A percentile compares a stretch with the other conserved stretches of the same genome.
phyloP scores from a whole-genome alignment of 768 basidiomycete genomes.

The Psilocybe tampanensis region DNA sequence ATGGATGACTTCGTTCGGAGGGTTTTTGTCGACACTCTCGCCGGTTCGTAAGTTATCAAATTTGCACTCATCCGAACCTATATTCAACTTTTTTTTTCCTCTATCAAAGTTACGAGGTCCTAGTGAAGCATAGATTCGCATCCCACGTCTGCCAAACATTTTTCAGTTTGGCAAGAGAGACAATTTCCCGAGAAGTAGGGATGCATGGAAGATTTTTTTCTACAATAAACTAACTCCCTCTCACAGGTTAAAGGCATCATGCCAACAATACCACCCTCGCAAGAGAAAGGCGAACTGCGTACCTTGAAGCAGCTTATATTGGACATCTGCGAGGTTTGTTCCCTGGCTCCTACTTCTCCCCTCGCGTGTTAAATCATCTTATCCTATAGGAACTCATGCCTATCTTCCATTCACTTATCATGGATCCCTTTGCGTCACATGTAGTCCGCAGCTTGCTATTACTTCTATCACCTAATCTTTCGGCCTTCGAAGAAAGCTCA shows the following conservation, averaged over 20 bases:
- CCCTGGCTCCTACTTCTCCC: slow-evolving; percentile 1
- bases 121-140: slow-evolving; percentile 84
- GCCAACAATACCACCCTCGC: slow-evolving; percentile 45
- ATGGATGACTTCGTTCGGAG: slow-evolving; percentile 97
- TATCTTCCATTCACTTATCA: slow-evolving; percentile 61
- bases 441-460: slow-evolving; percentile 80
- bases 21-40: slow-evolving; percentile 85
- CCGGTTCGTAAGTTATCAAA: slow-evolving; percentile 74
- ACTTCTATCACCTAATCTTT: slow-evolving; percentile 68
- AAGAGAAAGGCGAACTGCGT: slow-evolving; percentile 67
- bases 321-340: slow-evolving; percentile 63
- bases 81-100: background rate
- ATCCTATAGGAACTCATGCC: slow-evolving; percentile 72
- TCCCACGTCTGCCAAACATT: slow-evolving; percentile 96
- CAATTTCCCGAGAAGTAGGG: slow-evolving; percentile 68
- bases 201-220: background rate
- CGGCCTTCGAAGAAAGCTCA: slow-evolving; percentile 36
- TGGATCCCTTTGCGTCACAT: slow-evolving; percentile 91
- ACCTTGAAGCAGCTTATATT: slow-evolving; percentile 64
- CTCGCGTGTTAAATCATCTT: background rate
- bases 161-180: slow-evolving; percentile 64
- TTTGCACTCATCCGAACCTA: background rate
- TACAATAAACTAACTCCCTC: background rate
- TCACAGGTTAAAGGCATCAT: slow-evolving; percentile 56
- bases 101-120: slow-evolving; percentile 53